phyloP scores from a whole-genome alignment of 495 filamentous ascomycete genomes.

The Neurospora pannonica region DNA sequence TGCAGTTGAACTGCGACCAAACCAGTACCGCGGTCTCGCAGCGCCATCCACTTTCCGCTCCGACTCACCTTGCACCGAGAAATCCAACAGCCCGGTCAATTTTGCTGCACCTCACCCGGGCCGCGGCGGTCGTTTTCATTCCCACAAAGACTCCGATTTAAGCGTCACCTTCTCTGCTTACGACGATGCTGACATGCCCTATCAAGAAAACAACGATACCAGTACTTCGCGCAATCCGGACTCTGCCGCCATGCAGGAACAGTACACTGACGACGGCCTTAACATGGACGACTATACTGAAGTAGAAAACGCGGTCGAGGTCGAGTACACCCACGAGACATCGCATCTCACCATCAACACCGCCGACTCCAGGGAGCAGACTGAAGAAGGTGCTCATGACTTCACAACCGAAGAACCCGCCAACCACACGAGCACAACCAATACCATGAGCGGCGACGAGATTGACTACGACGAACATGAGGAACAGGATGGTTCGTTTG shows the following conservation, averaged over 20 bases:
- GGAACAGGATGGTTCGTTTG: slow-evolving; percentile 8
- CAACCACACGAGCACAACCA: slow-evolving; percentile 28
- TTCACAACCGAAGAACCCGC: slow-evolving; percentile 4
- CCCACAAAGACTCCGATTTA: slow-evolving; percentile 6
- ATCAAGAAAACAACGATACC: slow-evolving; percentile 13
- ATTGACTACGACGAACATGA: slow-evolving; percentile 39
- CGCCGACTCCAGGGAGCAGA: slow-evolving; percentile 6
- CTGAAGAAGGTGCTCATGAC: neutral
- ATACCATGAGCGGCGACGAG: slow-evolving; percentile 37
- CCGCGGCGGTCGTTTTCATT: neutral
- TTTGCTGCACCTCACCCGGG: neutral
- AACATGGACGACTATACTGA: slow-evolving; percentile 1
- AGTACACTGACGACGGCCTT: slow-evolving; percentile 3
- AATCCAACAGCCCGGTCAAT: neutral
- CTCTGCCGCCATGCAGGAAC: slow-evolving; percentile 3
- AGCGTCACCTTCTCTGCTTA: slow-evolving; percentile 6
- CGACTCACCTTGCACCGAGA: neutral
- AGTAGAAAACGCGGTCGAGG: neutral
- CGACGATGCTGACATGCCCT: slow-evolving; percentile 12
- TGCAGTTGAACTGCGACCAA: neutral
- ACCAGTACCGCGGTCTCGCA: neutral
- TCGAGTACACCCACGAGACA: slow-evolving; percentile 1
- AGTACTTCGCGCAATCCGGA: slow-evolving; percentile 4
- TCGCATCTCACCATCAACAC: neutral
- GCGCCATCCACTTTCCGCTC: neutral